Evolutionary conservation across 306 rosid species (phyloP), one percentile per base, ranked within the genome.

Genomic region (Chamaecrista fasciculata): DNA sequence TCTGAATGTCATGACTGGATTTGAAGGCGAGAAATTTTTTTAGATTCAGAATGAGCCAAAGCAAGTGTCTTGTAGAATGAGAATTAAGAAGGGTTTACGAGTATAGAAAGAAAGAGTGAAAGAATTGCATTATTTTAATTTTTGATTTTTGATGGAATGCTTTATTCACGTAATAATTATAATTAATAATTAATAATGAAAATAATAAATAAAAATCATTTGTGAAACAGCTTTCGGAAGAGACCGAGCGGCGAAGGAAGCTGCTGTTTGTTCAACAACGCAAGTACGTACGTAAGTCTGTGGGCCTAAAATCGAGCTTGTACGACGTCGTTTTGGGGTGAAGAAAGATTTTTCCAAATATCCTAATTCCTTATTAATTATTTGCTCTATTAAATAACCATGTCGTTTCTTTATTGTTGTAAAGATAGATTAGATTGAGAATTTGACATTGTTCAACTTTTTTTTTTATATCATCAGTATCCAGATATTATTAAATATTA

Each of bases 181-280:
- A n/a, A n/a, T n/a, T n/a, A n/a, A n/a, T n/a, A n/a, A n/a, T n/a
- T n/a, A n/a, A n/a, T n/a, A n/a, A n/a, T n/a, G n/a, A n/a, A n/a
- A n/a, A n/a, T n/a, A n/a, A n/a, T n/a, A n/a, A n/a, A n/a, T n/a
- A n/a, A n/a, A n/a, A n/a, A n/a, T n/a, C n/a, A n/a, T n/a, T n/a
- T 3, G 40, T 12, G 8, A 42, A 37, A 42, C 39, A 52, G 67
- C 49, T 57, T 63, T 51, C 28, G n/a, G 69, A 43, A 47, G 34
- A 28, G 50, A 37, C 25, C 15, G 49, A 18, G 65, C 75, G 80
- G 69, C 83, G 66, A 34, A 29, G n/a, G 19, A n/a, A 66, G 60
- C 51, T 49, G 58, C 29, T 6, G 67, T 34, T 26, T 44, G 62
- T 56, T 25, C 19, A 42, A n/a, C 67, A 8, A 20, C 49, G 60